Evolutionary conservation across 768 basidiomycete species (phyloP).

Genomic region (Pulveroboletus frians): DNA sequence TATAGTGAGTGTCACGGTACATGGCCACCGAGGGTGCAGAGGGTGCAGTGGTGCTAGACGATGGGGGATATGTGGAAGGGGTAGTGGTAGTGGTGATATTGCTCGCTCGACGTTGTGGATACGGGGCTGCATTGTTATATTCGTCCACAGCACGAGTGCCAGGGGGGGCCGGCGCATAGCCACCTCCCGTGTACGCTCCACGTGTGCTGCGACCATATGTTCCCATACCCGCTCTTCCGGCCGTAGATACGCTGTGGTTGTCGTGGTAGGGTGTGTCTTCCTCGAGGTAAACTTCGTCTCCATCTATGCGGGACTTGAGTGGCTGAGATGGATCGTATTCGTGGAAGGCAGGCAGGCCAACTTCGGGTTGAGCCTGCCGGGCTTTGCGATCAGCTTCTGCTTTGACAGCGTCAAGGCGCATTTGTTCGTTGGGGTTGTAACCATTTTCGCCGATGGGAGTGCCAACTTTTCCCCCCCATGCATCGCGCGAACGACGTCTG

Average conservation of each 20-base stretch:
- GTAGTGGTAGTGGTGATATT: slow-evolving; percentile 37
- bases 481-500: slow-evolving; percentile 43
- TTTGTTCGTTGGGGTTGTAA: slow-evolving; percentile 47
- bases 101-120: slow-evolving; percentile 39
- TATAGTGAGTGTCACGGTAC: slow-evolving; percentile 22
- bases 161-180: slow-evolving; percentile 59
- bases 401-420: slow-evolving; percentile 81
- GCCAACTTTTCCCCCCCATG: slow-evolving; percentile 35
- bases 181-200: slow-evolving; percentile 40
- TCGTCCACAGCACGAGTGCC: slow-evolving; percentile 74
- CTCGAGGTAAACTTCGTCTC: slow-evolving; percentile 54
- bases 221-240: slow-evolving; percentile 21
- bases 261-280: slow-evolving; percentile 38
- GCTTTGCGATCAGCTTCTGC: slow-evolving; percentile 84
- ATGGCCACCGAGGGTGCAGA: slow-evolving; percentile 5
- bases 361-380: slow-evolving; percentile 51
- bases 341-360: slow-evolving; percentile 69
- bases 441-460: slow-evolving; percentile 25
- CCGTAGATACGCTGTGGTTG: slow-evolving; percentile 21
- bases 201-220: slow-evolving; percentile 31
- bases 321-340: slow-evolving; percentile 61
- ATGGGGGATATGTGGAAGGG: slow-evolving; percentile 34
- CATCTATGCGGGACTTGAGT: slow-evolving; percentile 54
- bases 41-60: slow-evolving; percentile 22
- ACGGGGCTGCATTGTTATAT: slow-evolving; percentile 52